Base-by-base conservation (phyloP, 805 yeast species). In the Hanseniaspora guilliermondii region DNA sequence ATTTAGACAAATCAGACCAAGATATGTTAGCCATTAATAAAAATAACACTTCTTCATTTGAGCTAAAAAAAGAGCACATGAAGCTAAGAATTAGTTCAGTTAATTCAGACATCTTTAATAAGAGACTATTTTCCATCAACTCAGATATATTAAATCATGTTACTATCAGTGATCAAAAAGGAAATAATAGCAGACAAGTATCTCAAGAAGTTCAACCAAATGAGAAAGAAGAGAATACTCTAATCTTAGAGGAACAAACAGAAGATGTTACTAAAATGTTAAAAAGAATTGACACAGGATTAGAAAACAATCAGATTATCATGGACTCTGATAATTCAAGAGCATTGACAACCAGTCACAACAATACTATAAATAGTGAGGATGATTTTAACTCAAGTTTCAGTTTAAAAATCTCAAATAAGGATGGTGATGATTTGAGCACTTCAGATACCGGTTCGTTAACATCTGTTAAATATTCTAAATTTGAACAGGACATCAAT, bases 111-210 rank as follows among this genome's bases (percentile, higher is more conserved):
- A 17, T 44, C 21, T 11, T 44, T 12, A 32, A 32, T n/a, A 44
- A 44, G 14, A 44, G 47, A 44, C 17, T 44, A 22, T 44, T 44
- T 19, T 44, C 47, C 7, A 30, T 44, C n/a, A 44, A 44, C 37
- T 44, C 47, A 11, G 47, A 44, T 44, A 44, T 44, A 30, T 19
- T 44, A 16, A 44, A 32, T 12, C 47, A 32, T 19, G 37, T 44
- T 16, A 49, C 38, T 6, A 42, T 49, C 6, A 42, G 48, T 42
- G 48, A 49, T 17, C 37, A 42, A 42, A 24, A 41, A 4, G 47
- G 47, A 9, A 44, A 49, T 24, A 39, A 49, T 12, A 49, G 53
- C 9, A 41, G 53, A 35, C 48, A 41, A 25, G 16, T 42, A 2
- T 41, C 53, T 6, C 40, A 35, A 30, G 53, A 49, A 25, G 3